A percentile compares a stretch with the other conserved stretches of the same genome.
These are phyloP conservation scores for Dysphania ambrosioides DNA, from an alignment of 148 eudicot species.

Conservation along the genomic window DNA sequence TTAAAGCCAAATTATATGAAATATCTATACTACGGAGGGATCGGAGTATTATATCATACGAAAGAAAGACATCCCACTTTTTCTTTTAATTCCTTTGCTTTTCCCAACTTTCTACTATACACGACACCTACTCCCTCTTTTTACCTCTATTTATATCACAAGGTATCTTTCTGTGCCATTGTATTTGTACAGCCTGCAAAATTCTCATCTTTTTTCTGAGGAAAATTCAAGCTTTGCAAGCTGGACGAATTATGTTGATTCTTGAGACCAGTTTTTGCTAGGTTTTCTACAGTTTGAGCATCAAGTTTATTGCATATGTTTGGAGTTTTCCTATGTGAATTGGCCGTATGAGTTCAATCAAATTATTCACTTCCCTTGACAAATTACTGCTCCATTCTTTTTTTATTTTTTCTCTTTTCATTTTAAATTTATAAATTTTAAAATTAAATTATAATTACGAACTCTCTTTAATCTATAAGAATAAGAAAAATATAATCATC, in stretches of 20 bases:
- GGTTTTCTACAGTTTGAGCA: neutral
- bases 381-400: too few relatives aligned
- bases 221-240: slow-evolving; percentile 21
- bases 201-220: neutral
- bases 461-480: too few relatives aligned
- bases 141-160: slow-evolving; percentile 2
- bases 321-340: too few relatives aligned
- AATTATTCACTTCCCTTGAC: too few relatives aligned
- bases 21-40: neutral
- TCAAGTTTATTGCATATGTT: neutral
- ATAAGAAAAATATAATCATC: too few relatives aligned
- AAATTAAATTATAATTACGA: too few relatives aligned
- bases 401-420: too few relatives aligned
- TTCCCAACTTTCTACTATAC: slow-evolving; percentile 8
- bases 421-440: too few relatives aligned
- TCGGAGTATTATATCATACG: neutral
- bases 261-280: neutral
- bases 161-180: slow-evolving; percentile 14
- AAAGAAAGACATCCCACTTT: slow-evolving; percentile 29
- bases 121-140: slow-evolving; percentile 18
- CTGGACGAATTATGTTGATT: neutral
- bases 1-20: neutral
- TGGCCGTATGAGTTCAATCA: too few relatives aligned
- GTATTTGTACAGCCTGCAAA: neutral
- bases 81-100: slow-evolving; percentile 33